phyloP scores from a whole-genome alignment of 495 filamentous ascomycete species.

The Daldinia loculata region DNA sequence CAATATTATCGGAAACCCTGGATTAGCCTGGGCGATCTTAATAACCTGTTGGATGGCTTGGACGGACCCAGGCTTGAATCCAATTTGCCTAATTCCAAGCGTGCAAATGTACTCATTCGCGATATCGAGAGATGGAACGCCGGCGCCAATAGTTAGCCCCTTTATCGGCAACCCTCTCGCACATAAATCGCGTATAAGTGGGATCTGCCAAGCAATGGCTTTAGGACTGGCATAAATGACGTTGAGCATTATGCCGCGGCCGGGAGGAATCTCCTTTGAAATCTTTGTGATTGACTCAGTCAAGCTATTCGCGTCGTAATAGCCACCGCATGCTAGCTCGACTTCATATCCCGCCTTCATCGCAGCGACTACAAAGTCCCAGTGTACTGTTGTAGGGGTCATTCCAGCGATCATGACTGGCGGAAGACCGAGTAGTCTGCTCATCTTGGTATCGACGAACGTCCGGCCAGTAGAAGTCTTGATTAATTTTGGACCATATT shows the following conservation, averaged over 20 bases:
- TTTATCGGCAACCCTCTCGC: constrained; percentile 82
- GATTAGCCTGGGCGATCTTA: constrained; percentile 81
- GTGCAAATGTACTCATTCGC: constrained; percentile 83
- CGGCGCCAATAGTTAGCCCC: constrained; percentile 83
- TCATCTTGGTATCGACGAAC: constrained; percentile 90
- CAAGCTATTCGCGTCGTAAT: constrained; percentile 80
- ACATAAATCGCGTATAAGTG: constrained; percentile 75
- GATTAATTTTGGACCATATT: constrained; percentile 78
- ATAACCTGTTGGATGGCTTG: constrained; percentile 81
- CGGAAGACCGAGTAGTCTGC: constrained; percentile 77
- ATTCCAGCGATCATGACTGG: constrained; percentile 95
- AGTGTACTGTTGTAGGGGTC: constrained; percentile 92
- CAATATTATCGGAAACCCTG: constrained; percentile 76
- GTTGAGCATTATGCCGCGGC: constrained; percentile 85
- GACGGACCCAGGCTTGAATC: constrained; percentile 81
- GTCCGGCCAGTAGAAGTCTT: constrained; percentile 78
- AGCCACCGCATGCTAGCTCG: constrained; percentile 85
- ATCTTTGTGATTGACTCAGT: constrained; percentile 81
- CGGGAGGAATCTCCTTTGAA: constrained; percentile 76
- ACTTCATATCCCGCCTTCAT: constrained; percentile 97
- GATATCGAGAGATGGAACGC: constrained; percentile 81
- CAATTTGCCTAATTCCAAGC: constrained; percentile 80
- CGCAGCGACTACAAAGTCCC: constrained; percentile 94
- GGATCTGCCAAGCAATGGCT: constrained; percentile 89
- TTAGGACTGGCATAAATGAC: constrained; percentile 86